Evolutionary conservation across 2,329 filamentous ascomycete species (phyloP).

Genomic region (Aspergillus ruber): DNA sequence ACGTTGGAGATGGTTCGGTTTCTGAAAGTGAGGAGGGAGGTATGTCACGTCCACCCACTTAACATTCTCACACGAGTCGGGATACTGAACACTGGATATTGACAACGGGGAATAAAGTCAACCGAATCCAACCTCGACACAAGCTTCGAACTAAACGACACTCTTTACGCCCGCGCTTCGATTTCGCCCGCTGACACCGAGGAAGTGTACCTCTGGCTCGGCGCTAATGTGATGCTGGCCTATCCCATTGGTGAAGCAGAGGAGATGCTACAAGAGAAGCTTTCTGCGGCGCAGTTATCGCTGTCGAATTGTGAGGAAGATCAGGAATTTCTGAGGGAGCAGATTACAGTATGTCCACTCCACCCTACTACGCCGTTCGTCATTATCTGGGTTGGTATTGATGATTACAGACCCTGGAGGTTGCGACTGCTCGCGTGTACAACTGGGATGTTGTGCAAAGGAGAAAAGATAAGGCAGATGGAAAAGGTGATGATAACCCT

Average conservation of each 20-base stretch:
- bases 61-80: not conserved
- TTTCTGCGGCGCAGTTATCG: conserved; percentile 71
- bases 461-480: conserved; percentile 71
- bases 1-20: conserved; percentile 89
- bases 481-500: conserved; percentile 38
- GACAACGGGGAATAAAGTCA: no score
- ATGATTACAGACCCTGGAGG: conserved; percentile 80
- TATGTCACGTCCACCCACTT: conserved; percentile 33
- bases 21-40: conserved; percentile 68
- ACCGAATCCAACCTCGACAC: conserved; percentile 63
- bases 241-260: conserved; percentile 88
- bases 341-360: conserved; percentile 72
- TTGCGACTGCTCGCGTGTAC: conserved; percentile 93
- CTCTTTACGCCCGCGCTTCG: conserved; percentile 80
- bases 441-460: conserved; percentile 98
- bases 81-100: not conserved
- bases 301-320: conserved; percentile 91
- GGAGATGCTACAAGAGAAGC: conserved; percentile 67
- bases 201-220: conserved; percentile 97
- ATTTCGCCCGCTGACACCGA: conserved; percentile 65
- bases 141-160: conserved; percentile 95
- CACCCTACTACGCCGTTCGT: not conserved
- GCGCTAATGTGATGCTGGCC: conserved; percentile 94
- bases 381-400: not conserved
- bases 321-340: conserved; percentile 87